phyloP scores from a whole-genome alignment of 2,329 filamentous ascomycete species.

The Colletotrichum sp. region DNA sequence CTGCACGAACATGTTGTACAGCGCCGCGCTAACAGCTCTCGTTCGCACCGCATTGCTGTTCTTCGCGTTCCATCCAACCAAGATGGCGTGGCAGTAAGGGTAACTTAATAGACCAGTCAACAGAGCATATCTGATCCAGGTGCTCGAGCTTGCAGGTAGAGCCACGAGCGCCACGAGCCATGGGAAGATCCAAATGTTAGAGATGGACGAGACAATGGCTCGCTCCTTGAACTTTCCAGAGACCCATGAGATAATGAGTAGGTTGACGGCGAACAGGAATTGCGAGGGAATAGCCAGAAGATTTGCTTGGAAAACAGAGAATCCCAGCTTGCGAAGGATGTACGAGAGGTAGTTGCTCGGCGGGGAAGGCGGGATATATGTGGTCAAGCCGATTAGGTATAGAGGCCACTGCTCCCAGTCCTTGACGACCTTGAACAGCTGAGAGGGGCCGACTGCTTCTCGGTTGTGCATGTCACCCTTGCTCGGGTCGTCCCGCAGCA shows the following conservation, averaged over 20 bases:
- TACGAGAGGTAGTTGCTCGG: constrained; percentile 50
- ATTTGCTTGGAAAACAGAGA: constrained; percentile 50
- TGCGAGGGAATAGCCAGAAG: constrained; percentile 50
- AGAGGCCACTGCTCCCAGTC: constrained; percentile 68
- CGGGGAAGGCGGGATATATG: constrained; percentile 46
- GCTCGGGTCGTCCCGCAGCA: constrained; percentile 64
- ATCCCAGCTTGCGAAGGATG: constrained; percentile 47
- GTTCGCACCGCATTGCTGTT: constrained; percentile 55
- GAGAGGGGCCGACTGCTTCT: constrained; percentile 48
- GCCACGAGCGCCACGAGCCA: constrained; percentile 50
- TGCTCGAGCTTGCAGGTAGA: constrained; percentile 37
- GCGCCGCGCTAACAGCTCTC: constrained; percentile 49
- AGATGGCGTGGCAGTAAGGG: constrained; percentile 53
- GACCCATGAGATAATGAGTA: constrained; percentile 51
- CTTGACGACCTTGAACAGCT: constrained; percentile 55
- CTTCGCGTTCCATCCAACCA: constrained; percentile 52
- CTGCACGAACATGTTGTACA: constrained; percentile 55
- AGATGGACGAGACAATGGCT: constrained; percentile 47
- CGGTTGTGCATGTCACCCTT: constrained; percentile 67
- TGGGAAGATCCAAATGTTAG: constrained; percentile 56
- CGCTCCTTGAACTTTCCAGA: constrained; percentile 49
- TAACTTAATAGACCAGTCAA: constrained; percentile 46
- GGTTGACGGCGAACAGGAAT: constrained; percentile 49
- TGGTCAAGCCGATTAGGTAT: constrained; percentile 57
- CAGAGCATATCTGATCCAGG: constrained; percentile 48